These are phyloP conservation scores for Glycine soja DNA, from an alignment of 306 rosid genomes.

Conservation along the genomic window DNA sequence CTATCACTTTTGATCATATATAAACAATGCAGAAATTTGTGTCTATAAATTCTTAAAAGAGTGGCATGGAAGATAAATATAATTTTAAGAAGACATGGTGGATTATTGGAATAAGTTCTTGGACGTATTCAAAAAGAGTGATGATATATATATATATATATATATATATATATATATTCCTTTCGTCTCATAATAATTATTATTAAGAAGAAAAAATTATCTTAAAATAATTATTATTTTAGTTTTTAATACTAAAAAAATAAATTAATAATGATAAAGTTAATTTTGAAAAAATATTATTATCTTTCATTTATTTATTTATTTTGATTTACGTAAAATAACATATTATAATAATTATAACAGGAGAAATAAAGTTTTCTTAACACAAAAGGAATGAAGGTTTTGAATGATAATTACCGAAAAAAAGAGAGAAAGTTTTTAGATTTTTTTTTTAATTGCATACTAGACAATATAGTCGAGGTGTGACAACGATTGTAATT, in stretches of 20 bases:
- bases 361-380: background rate
- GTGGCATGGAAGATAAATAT: background rate
- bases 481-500: constrained; percentile 46
- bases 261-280: no score
- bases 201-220: no score
- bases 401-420: background rate
- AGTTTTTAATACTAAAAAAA: no score
- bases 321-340: no score
- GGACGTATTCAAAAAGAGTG: background rate
- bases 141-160: no score
- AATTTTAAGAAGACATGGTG: background rate
- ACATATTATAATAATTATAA: no score
- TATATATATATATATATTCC: no score
- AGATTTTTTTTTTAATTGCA: background rate
- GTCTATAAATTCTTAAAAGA: background rate
- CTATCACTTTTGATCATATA: background rate
- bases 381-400: background rate
- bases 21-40: background rate
- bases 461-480: constrained; percentile 29
- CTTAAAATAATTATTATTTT: no score
- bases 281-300: no score
- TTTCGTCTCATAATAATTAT: no score
- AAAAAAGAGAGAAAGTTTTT: background rate
- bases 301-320: no score
- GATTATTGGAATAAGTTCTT: background rate